Evolutionary conservation across 371 early-diverging fungal genomes (phyloP).

Genomic region (Lichtheimia ornata): DNA sequence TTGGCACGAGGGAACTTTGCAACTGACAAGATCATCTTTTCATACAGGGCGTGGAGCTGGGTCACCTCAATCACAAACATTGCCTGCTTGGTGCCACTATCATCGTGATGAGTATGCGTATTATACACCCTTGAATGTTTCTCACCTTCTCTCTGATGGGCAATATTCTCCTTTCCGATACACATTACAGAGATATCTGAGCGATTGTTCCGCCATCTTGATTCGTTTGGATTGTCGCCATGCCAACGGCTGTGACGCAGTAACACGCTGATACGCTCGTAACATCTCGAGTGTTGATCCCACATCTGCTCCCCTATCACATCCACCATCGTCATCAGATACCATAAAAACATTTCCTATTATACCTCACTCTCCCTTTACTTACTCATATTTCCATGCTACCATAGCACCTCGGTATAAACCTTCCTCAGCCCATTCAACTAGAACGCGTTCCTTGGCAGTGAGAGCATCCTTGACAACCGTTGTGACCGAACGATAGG

Average conservation of each 20-base stretch:
- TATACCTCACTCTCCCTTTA: too few species aligned
- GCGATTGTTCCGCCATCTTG: slow-evolving; percentile 42
- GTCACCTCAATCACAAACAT: slow-evolving; percentile 40
- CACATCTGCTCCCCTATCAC: neutral
- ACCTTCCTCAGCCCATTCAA: slow-evolving; percentile 72
- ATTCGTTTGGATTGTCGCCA: slow-evolving; percentile 55
- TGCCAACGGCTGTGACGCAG: slow-evolving; percentile 36
- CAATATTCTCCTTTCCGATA: slow-evolving; percentile 34
- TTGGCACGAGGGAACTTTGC: slow-evolving; percentile 68
- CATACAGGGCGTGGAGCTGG: slow-evolving; percentile 62
- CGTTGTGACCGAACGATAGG: slow-evolving; percentile 50
- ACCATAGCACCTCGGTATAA: slow-evolving; percentile 66
- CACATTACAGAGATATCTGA: slow-evolving; percentile 25
- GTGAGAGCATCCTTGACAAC: slow-evolving; percentile 37
- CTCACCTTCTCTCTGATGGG: slow-evolving; percentile 6
- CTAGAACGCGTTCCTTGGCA: slow-evolving; percentile 47
- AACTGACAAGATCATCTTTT: slow-evolving; percentile 56
- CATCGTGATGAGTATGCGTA: too few species aligned
- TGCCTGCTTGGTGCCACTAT: neutral
- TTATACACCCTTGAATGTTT: neutral
- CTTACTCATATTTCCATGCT: slow-evolving; percentile 54
- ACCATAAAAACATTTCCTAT: neutral
- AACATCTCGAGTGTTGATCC: slow-evolving; percentile 42
- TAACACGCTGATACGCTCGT: slow-evolving; percentile 54
- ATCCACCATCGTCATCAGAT: neutral